A percentile compares a stretch with the other conserved stretches of the same genome.
Conservation (phyloP, 2,329 filamentous ascomycete species). For the Berkeleyomyces basicola region DNA sequence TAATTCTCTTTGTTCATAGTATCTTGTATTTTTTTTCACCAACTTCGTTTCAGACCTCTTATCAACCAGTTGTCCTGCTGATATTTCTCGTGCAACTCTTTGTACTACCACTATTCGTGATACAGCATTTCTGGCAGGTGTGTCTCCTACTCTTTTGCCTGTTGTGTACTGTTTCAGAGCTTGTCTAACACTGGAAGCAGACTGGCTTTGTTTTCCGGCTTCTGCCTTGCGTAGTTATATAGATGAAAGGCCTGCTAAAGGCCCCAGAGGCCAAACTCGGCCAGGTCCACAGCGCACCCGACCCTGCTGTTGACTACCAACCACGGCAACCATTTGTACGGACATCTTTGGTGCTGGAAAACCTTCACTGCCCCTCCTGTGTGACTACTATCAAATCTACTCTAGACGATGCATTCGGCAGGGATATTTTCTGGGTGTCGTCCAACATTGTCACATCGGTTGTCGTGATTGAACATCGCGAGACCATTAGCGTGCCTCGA, state of each 20-base stretch:
- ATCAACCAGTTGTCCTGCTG: not conserved
- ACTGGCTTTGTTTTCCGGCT: not conserved
- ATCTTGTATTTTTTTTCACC: not conserved
- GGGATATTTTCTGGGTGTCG: conserved; percentile 41
- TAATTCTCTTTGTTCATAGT: not conserved
- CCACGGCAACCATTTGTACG: conserved; percentile 5
- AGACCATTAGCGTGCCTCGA: conserved; percentile 25
- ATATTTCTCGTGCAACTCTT: not conserved
- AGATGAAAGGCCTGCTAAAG: not conserved
- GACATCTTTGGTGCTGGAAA: conserved; percentile 39
- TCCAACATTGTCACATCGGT: conserved; percentile 56
- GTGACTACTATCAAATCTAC: conserved; percentile 47
- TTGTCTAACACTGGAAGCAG: not conserved
- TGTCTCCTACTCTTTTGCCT: not conserved
- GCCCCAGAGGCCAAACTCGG: not conserved
- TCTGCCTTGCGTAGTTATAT: not conserved
- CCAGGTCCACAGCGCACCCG: not conserved
- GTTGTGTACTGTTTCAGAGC: not conserved
- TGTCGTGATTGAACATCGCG: conserved; percentile 41
- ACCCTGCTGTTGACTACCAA: not conserved
- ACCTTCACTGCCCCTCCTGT: conserved; percentile 66
- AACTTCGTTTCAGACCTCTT: not conserved
- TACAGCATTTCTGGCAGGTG: not conserved
- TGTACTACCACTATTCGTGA: not conserved
- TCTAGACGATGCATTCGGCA: conserved; percentile 30